phyloP scores from a whole-genome alignment of 176 grass and related monocot species.

The Neostapfia colusana region DNA sequence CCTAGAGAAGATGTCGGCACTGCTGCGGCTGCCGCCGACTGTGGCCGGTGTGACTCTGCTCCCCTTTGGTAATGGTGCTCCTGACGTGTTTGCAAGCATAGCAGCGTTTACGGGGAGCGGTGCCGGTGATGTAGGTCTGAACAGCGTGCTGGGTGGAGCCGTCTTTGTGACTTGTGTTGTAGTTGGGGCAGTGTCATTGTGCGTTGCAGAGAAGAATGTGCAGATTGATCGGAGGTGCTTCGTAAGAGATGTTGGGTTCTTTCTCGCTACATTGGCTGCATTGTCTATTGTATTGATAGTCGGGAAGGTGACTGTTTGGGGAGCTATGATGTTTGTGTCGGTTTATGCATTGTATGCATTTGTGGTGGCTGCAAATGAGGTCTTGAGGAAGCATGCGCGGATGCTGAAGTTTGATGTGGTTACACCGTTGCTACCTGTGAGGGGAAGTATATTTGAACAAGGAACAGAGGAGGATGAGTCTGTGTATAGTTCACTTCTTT shows the following conservation, averaged over 20 bases:
- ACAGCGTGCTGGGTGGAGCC: constrained; percentile 90
- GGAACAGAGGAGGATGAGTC: constrained; percentile 66
- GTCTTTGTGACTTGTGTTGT: constrained; percentile 96
- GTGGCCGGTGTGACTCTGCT: constrained; percentile 88
- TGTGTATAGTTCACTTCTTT: constrained; percentile 77
- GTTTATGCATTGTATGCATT: constrained; percentile 90
- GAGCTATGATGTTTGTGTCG: constrained; percentile 73
- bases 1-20: constrained; percentile 84
- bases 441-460: constrained; percentile 77
- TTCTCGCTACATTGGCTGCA: constrained; percentile 61
- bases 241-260: constrained; percentile 86
- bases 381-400: constrained; percentile 81
- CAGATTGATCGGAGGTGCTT: constrained; percentile 92
- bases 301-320: constrained; percentile 90
- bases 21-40: constrained; percentile 76
- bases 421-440: constrained; percentile 82
- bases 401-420: constrained; percentile 82
- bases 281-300: constrained; percentile 68
- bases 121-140: constrained; percentile 85
- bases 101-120: constrained; percentile 77
- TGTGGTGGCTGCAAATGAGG: constrained; percentile 86
- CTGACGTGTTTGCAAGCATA: constrained; percentile 95
- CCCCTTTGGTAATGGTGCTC: constrained; percentile 91
- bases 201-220: constrained; percentile 85
- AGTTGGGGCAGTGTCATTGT: constrained; percentile 72